Conservation (phyloP, 2,329 filamentous ascomycete species). For the Trichocomaceae sp. region DNA sequence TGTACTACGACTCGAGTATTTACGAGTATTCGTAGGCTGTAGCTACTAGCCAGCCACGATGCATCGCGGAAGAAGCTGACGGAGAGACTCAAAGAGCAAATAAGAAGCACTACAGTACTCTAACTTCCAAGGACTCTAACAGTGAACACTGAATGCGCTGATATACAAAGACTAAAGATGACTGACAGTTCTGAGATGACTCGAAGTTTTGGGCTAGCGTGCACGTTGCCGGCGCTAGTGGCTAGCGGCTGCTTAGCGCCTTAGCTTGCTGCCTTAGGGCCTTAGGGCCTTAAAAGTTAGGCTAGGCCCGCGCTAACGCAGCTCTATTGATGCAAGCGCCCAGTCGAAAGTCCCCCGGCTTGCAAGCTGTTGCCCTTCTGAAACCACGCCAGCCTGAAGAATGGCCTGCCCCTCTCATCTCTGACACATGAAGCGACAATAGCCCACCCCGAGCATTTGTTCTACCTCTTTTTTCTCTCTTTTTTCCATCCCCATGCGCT, state of each 20-base stretch:
- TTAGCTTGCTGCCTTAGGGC: no score
- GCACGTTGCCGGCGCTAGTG: neutral
- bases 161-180: no score
- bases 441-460: neutral
- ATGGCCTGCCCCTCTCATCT: neutral
- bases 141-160: no score
- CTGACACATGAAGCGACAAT: neutral
- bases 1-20: no score
- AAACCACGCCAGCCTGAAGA: constrained; percentile 5
- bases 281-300: no score
- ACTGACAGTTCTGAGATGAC: no score
- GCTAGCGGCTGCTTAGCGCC: neutral
- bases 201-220: neutral
- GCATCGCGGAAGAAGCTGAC: neutral
- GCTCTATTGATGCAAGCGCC: neutral
- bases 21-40: no score
- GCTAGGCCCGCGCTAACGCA: neutral
- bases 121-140: no score
- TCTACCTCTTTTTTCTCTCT: neutral
- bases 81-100: neutral
- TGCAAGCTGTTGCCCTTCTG: neutral
- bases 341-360: neutral
- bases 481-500: neutral
- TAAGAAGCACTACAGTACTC: no score
- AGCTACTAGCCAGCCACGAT: no score